Conservation (phyloP, 2,329 filamentous ascomycete species). For the Stemphylium vesicarium region DNA sequence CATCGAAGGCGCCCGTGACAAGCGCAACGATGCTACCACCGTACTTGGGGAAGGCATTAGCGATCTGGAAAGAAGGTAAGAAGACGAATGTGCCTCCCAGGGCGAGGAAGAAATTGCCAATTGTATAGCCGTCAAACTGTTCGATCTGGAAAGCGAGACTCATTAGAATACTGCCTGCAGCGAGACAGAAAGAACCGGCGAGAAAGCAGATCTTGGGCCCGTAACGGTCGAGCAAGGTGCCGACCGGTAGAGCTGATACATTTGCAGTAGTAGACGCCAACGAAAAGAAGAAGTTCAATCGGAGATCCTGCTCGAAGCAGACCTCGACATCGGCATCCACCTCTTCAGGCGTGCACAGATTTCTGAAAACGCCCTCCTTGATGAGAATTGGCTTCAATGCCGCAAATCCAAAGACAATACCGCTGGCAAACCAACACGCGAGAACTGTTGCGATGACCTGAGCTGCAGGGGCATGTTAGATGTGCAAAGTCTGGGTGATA, state of each 20-base stretch:
- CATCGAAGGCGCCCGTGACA: constrained; percentile 82
- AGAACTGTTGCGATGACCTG: constrained; percentile 46
- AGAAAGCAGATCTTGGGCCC: constrained; percentile 44
- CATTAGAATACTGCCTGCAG: constrained; percentile 46
- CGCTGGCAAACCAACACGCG: constrained; percentile 49
- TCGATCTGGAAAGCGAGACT: constrained; percentile 46
- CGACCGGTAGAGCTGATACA: constrained; percentile 47
- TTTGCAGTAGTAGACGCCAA: constrained; percentile 49
- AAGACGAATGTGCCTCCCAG: constrained; percentile 82
- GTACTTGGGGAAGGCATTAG: constrained; percentile 79
- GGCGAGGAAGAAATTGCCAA: constrained; percentile 77
- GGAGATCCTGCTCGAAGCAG: constrained; percentile 49
- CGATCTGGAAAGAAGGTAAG: constrained; percentile 83
- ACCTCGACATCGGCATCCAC: constrained; percentile 42
- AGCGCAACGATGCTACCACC: constrained; percentile 81
- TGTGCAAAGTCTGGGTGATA: constrained; percentile 6
- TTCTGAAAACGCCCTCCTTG: constrained; percentile 47
- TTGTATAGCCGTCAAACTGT: constrained; percentile 60
- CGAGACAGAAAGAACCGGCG: constrained; percentile 41
- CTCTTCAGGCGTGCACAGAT: constrained; percentile 46
- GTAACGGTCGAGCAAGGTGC: constrained; percentile 47
- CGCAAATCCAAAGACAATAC: constrained; percentile 51
- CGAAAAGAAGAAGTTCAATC: constrained; percentile 49
- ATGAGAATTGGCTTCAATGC: constrained; percentile 51
- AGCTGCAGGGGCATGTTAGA: constrained; percentile 29